phyloP scores from a whole-genome alignment of 805 yeast genomes.

The Suhomyces sp. region DNA sequence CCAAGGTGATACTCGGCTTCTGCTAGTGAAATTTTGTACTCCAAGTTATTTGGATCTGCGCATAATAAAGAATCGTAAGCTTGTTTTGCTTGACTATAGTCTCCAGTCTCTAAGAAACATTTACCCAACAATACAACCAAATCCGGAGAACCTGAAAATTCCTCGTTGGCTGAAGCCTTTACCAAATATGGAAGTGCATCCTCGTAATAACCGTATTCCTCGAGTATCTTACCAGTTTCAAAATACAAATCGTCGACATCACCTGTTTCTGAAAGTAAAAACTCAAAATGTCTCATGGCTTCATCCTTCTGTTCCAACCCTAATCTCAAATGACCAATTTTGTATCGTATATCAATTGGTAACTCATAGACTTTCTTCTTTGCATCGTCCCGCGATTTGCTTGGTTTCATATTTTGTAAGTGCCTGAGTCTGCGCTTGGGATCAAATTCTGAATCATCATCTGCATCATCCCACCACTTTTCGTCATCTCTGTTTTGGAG shows the following conservation, averaged over 20 bases:
- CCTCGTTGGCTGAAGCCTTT: constrained; percentile 55
- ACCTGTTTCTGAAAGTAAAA: constrained; percentile 54
- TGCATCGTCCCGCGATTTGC: constrained; percentile 11
- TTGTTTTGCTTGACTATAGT: constrained; percentile 60
- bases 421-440: constrained; percentile 55
- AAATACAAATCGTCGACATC: constrained; percentile 70
- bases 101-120: constrained; percentile 72
- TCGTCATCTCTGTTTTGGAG: constrained; percentile 66
- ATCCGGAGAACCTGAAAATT: constrained; percentile 46
- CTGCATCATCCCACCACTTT: constrained; percentile 60
- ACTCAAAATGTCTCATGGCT: constrained; percentile 67
- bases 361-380: constrained; percentile 38
- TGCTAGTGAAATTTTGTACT: constrained; percentile 72
- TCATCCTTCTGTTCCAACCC: constrained; percentile 62
- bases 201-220: constrained; percentile 62
- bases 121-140: constrained; percentile 63
- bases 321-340: constrained; percentile 73
- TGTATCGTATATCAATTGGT: constrained; percentile 85
- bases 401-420: constrained; percentile 22
- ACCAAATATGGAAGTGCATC: constrained; percentile 70
- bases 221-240: constrained; percentile 74
- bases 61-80: constrained; percentile 54
- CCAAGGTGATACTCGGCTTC: constrained; percentile 73
- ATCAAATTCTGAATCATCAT: constrained; percentile 83
- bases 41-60: constrained; percentile 62